phyloP scores from a whole-genome alignment of 257 asterid species.

The Capsicum rhomboideum region DNA sequence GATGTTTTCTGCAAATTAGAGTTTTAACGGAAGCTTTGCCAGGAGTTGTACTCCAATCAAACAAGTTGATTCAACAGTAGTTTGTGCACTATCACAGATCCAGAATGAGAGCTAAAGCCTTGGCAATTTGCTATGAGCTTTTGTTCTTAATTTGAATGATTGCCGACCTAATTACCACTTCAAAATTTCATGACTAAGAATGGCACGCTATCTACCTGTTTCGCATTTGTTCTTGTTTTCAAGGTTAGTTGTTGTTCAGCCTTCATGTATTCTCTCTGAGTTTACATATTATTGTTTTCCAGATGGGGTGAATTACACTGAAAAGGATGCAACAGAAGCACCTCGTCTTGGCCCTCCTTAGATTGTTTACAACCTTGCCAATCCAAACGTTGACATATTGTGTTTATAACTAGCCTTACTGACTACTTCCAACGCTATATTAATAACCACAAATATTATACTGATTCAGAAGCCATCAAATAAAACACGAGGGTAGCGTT shows the following conservation, averaged over 20 bases:
- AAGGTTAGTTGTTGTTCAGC: no score
- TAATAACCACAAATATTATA: background rate
- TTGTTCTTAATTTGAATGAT: no score
- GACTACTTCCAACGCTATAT: background rate
- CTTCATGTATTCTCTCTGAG: no score
- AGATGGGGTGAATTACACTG: background rate
- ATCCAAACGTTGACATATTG: no score
- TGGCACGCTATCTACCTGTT: background rate
- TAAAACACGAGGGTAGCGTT: background rate
- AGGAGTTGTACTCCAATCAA: background rate
- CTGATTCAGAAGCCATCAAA: background rate
- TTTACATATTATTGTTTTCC: background rate
- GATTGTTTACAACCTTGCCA: no score
- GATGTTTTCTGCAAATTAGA: background rate
- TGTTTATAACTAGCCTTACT: background rate
- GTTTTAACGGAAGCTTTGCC: background rate
- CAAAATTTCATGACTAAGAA: no score
- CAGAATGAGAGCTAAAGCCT: background rate
- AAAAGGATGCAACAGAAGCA: no score
- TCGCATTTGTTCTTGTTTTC: no score
- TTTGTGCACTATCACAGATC: background rate
- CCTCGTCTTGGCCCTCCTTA: no score
- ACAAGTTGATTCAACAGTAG: background rate
- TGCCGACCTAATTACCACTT: background rate
- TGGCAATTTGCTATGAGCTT: no score